Conservation (phyloP, 176 grass and related monocot genomes). For the Zizania latifolia region DNA sequence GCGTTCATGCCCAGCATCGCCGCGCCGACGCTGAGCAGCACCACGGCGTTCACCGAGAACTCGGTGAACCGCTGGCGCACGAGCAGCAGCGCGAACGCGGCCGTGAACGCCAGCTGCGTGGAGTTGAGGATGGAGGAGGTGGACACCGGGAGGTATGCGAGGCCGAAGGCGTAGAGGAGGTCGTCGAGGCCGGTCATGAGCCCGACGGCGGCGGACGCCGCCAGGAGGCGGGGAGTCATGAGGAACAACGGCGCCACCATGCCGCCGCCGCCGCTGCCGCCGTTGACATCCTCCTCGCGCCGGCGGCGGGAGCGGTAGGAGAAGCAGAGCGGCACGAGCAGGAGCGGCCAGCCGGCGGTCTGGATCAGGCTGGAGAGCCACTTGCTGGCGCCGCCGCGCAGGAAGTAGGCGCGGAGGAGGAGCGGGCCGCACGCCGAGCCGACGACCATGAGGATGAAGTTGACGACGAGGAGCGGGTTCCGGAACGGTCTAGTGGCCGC, state of each 20-base stretch:
- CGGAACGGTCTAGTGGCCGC: neutral
- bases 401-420: slow-evolving; percentile 70
- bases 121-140: slow-evolving; percentile 74
- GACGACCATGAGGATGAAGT: slow-evolving; percentile 56
- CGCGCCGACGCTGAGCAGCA: slow-evolving; percentile 59
- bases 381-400: slow-evolving; percentile 50
- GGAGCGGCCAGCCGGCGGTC: slow-evolving; percentile 59
- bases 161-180: slow-evolving; percentile 63
- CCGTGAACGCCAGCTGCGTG: slow-evolving; percentile 79
- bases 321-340: slow-evolving; percentile 45
- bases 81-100: slow-evolving; percentile 59
- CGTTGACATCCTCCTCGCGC: neutral
- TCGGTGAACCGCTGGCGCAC: slow-evolving; percentile 70
- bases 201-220: slow-evolving; percentile 36
- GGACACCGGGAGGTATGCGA: slow-evolving; percentile 72
- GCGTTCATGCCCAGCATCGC: slow-evolving; percentile 63
- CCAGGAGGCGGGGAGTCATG: slow-evolving; percentile 52
- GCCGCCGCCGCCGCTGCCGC: neutral
- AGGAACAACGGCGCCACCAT: slow-evolving; percentile 32
- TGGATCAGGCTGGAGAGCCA: slow-evolving; percentile 68
- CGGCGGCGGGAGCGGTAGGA: slow-evolving; percentile 39
- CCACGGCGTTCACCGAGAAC: slow-evolving; percentile 66
- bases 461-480: slow-evolving; percentile 36
- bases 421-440: slow-evolving; percentile 50
- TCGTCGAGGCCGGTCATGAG: slow-evolving; percentile 56